Conservation (phyloP, 169 alveolate species). For the Amoebophrya sp. region DNA sequence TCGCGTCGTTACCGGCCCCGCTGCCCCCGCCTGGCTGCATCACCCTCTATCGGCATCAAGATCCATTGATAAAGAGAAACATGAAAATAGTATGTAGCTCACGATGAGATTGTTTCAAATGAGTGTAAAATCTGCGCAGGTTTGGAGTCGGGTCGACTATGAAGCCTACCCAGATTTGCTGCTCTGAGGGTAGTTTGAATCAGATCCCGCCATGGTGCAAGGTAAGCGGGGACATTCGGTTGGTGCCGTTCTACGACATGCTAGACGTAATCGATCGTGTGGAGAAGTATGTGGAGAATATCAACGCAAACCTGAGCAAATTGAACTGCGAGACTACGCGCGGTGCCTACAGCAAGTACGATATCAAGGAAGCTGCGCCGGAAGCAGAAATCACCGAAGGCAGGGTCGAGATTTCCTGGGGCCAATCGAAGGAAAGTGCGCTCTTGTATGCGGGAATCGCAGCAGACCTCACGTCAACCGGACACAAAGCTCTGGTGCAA, state of each 20-base stretch:
- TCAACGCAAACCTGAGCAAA: not conserved
- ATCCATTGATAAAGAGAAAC: too few species aligned
- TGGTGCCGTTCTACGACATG: not conserved
- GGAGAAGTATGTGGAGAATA: constrained; percentile 14
- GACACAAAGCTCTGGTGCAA: constrained; percentile 13
- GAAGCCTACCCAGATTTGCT: constrained; percentile 7
- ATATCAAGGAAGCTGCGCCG: not conserved
- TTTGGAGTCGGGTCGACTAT: not conserved
- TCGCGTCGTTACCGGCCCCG: too few species aligned
- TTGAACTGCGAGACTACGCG: not conserved
- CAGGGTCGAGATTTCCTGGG: not conserved
- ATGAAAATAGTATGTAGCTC: too few species aligned
- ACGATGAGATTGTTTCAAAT: too few species aligned
- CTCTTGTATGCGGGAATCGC: not conserved
- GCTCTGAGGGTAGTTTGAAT: not conserved
- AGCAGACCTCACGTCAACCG: not conserved
- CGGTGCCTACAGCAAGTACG: not conserved
- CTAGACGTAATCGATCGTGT: not conserved
- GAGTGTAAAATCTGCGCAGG: too few species aligned
- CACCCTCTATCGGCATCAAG: too few species aligned
- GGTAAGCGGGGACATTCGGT: not conserved
- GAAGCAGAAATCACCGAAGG: not conserved
- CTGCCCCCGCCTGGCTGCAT: too few species aligned
- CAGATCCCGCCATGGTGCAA: not conserved
- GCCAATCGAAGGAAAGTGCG: not conserved